Conservation (phyloP, 352 stramenopile species). For the Albugo laibachii region DNA sequence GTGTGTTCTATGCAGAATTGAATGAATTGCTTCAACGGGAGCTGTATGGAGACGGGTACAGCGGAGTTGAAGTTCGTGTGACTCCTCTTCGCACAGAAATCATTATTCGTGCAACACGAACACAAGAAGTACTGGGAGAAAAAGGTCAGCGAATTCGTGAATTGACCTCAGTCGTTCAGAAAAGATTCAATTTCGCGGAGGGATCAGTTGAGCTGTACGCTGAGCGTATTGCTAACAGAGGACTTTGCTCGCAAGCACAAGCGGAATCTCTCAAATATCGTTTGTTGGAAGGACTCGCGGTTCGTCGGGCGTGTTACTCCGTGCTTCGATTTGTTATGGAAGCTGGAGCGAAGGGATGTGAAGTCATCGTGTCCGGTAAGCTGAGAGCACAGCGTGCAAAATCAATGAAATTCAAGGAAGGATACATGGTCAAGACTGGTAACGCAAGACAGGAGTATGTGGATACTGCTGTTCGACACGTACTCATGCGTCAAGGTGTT, state of each 20-base stretch:
- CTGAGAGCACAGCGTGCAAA: conserved; percentile 98
- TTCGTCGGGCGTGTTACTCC: conserved; percentile 97
- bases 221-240: conserved; percentile 96
- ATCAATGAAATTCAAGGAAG: conserved; percentile 99
- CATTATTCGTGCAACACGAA: conserved; percentile 98
- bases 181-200: conserved; percentile 94
- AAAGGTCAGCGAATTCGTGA: conserved; percentile 99
- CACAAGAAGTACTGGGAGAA: conserved; percentile 97
- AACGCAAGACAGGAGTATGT: conserved; percentile 97
- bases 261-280: conserved; percentile 99
- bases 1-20: conserved; percentile 99
- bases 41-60: conserved; percentile 96
- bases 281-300: conserved; percentile 93
- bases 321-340: conserved; percentile 99
- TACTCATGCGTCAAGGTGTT: conserved; percentile 98
- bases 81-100: conserved; percentile 99
- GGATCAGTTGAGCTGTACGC: conserved; percentile 96
- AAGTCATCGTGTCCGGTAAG: conserved; percentile 99
- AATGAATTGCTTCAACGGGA: conserved; percentile 98
- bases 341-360: conserved; percentile 95
- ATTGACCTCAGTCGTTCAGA: conserved; percentile 98
- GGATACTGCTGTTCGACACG: conserved; percentile 95
- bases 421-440: conserved; percentile 99
- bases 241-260: conserved; percentile 95
- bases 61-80: conserved; percentile 95